phyloP scores from a whole-genome alignment of 371 early-diverging fungal genomes.

The Rhizomucor pusillus region DNA sequence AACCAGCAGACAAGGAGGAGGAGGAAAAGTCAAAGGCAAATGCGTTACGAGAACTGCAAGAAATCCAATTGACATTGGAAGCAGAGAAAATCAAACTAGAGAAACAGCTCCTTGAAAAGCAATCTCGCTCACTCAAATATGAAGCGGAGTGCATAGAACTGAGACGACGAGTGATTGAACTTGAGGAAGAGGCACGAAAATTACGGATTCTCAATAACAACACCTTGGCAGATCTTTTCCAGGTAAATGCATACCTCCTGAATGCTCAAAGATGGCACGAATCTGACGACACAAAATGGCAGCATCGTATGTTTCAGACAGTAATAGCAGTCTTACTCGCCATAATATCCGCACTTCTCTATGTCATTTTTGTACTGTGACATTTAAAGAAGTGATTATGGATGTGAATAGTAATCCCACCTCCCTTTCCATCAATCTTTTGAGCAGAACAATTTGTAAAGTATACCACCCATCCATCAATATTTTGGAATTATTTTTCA shows the following conservation, averaged over 20 bases:
- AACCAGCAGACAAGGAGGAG: not conserved
- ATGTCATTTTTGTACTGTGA: conserved; percentile 17
- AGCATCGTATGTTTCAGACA: too few species aligned
- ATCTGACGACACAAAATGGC: too few species aligned
- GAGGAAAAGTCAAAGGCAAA: not conserved
- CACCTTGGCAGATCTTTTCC: conserved; percentile 9
- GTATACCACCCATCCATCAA: too few species aligned
- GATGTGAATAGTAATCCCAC: not conserved
- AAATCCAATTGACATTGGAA: not conserved
- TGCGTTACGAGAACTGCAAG: not conserved
- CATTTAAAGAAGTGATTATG: conserved; percentile 1
- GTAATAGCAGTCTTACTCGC: conserved; percentile 12
- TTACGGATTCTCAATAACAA: not conserved
- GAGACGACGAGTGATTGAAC: conserved; percentile 11
- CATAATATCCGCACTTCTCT: conserved; percentile 18
- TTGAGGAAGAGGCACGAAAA: conserved; percentile 4
- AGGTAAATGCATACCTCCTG: conserved; percentile 10
- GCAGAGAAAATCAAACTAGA: conserved; percentile 14
- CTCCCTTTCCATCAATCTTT: too few species aligned
- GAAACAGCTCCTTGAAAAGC: conserved; percentile 10
- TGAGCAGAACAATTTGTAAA: too few species aligned
- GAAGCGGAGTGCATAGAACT: conserved; percentile 15
- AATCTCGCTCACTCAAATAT: conserved; percentile 10
- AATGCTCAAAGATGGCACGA: too few species aligned
- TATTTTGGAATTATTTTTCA: too few species aligned